Percentiles rank a stretch among this genome's conserved stretches.
Conservation (phyloP, 805 yeast genomes). For the Yamadazyma olivae region DNA sequence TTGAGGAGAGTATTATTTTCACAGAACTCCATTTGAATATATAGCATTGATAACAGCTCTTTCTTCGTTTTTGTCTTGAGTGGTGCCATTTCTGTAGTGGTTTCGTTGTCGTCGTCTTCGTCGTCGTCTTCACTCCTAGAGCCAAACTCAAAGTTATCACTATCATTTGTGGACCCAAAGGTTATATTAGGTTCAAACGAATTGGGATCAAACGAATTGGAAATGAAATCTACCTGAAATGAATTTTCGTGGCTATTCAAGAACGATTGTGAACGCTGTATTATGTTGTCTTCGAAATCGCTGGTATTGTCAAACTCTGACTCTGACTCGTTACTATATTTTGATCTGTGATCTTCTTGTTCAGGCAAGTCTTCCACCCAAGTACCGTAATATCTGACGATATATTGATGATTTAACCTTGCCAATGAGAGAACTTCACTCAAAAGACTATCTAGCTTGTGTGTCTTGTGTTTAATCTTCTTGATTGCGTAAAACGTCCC, state of each 20-base stretch:
- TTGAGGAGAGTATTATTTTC: constrained; percentile 89
- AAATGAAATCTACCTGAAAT: constrained; percentile 61
- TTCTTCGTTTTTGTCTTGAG: background rate
- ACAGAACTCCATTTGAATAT: constrained; percentile 98
- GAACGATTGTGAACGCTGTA: constrained; percentile 13
- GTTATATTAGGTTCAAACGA: constrained; percentile 9
- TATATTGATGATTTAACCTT: constrained; percentile 89
- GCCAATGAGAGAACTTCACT: constrained; percentile 93
- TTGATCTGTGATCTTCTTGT: background rate
- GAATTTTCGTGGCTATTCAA: constrained; percentile 21
- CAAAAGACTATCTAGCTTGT: constrained; percentile 73
- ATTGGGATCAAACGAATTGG: constrained; percentile 60
- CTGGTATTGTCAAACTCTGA: constrained; percentile 22
- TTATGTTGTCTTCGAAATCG: constrained; percentile 17
- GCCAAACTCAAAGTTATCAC: constrained; percentile 30
- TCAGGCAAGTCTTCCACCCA: constrained; percentile 81
- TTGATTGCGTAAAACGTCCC: constrained; percentile 95
- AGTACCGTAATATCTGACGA: constrained; percentile 93
- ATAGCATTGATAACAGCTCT: constrained; percentile 59
- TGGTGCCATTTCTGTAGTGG: background rate
- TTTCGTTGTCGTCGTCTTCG: constrained; percentile 3
- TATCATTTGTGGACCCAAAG: constrained; percentile 43
- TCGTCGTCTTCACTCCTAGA: constrained; percentile 14
- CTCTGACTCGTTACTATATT: constrained; percentile 8
- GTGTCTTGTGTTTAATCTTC: constrained; percentile 79